Conservation (phyloP, 495 filamentous ascomycete species). For the Tuber microsphaerosporum region DNA sequence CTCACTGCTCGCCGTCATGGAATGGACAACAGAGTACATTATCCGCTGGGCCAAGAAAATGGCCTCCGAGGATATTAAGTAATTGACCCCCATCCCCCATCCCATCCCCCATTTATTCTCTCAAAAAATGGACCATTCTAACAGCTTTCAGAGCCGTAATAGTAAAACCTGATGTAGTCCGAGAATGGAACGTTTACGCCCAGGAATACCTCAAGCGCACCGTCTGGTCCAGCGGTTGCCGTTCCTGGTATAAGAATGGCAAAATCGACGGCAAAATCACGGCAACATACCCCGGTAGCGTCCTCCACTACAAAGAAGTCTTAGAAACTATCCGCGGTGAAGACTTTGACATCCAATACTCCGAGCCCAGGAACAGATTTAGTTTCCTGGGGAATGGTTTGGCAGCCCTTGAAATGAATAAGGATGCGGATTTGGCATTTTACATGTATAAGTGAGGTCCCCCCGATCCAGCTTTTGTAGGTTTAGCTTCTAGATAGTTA, state of each 20-base stretch:
- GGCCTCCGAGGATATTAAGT: constrained; percentile 48
- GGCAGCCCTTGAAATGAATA: constrained; percentile 20
- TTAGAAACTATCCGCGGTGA: constrained; percentile 47
- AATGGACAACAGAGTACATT: constrained; percentile 49
- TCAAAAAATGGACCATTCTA: neutral
- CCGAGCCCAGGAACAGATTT: constrained; percentile 45
- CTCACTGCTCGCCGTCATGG: constrained; percentile 50
- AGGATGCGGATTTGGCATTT: constrained; percentile 30
- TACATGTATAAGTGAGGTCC: constrained; percentile 28
- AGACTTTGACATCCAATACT: constrained; percentile 49
- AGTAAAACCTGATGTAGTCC: constrained; percentile 44
- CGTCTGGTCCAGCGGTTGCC: constrained; percentile 48
- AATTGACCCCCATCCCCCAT: neutral
- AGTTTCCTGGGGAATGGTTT: constrained; percentile 49
- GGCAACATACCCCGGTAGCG: constrained; percentile 46
- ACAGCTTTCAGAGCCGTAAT: constrained; percentile 31
- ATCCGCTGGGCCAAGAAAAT: constrained; percentile 47
- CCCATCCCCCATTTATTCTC: neutral
- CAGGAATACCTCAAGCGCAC: constrained; percentile 46
- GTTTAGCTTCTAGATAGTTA: neutral
- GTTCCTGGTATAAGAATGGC: constrained; percentile 50
- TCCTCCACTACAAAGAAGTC: constrained; percentile 51
- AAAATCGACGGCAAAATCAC: constrained; percentile 45
- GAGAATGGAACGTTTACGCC: constrained; percentile 46
- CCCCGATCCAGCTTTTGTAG: neutral